Percentiles rank a stretch among this genome's conserved stretches.
Evolutionary conservation across 257 asterid species (phyloP).

Genomic region (Jaltomata sinuosa): DNA sequence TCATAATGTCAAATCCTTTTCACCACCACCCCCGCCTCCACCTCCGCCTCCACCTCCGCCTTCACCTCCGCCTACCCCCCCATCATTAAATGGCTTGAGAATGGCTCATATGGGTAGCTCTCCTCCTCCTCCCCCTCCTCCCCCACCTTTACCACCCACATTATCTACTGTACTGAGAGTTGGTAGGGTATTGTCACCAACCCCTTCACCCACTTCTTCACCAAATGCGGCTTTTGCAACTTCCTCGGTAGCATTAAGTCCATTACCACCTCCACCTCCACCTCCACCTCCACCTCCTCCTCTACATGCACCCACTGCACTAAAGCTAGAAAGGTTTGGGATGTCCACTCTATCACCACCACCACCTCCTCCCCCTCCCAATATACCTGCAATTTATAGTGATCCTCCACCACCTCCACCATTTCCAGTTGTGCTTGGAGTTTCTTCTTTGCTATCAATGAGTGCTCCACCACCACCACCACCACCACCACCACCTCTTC

Average conservation of each 20-base stretch:
- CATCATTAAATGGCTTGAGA: background rate
- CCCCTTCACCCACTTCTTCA: constrained; percentile 54
- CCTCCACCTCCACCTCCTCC: constrained; percentile 17
- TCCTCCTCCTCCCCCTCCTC: constrained; percentile 20
- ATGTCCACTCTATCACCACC: constrained; percentile 15
- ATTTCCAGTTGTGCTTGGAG: background rate
- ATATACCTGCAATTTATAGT: constrained; percentile 4
- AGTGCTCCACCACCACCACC: constrained; percentile 12
- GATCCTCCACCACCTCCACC: background rate
- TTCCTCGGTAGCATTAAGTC: background rate
- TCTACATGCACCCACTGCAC: background rate
- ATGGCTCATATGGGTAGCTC: background rate
- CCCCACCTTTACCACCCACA: constrained; percentile 17
- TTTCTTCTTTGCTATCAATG: background rate
- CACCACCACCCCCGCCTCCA: constrained; percentile 7
- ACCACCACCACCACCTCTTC: constrained; percentile 9
- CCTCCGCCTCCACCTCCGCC: background rate
- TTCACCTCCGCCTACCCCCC: background rate
- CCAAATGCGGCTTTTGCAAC: constrained; percentile 13
- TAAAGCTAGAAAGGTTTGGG: background rate
- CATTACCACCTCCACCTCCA: constrained; percentile 13
- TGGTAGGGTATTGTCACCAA: constrained; percentile 27
- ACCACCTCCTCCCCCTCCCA: constrained; percentile 24
- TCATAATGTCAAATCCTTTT: background rate
- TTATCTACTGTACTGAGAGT: constrained; percentile 17